phyloP scores from a whole-genome alignment of 1,139 yeast species.

The Protomyces lactucae-debilis region DNA sequence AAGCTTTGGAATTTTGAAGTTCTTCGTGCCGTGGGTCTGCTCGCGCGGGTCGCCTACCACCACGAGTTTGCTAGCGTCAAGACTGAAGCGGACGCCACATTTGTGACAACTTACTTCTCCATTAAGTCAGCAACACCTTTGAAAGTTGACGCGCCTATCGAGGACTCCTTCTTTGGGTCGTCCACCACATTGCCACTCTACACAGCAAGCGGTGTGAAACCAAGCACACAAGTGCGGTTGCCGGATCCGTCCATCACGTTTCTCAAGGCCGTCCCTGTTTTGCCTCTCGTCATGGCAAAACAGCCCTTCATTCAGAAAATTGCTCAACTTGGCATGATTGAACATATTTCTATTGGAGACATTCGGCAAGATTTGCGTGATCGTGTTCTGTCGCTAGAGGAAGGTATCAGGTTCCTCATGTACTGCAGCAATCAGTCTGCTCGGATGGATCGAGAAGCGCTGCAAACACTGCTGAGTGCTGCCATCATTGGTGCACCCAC shows the following conservation, averaged over 20 bases:
- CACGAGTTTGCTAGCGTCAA: slow-evolving; percentile 36
- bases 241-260: slow-evolving; percentile 37
- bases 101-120: slow-evolving; percentile 15
- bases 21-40: slow-evolving; percentile 42
- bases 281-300: slow-evolving; percentile 36
- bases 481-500: slow-evolving; percentile 31
- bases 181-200: slow-evolving; percentile 37
- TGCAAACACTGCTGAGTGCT: slow-evolving; percentile 28
- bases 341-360: slow-evolving; percentile 35
- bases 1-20: slow-evolving; percentile 45
- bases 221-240: slow-evolving; percentile 38
- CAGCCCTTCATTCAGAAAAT: slow-evolving; percentile 38
- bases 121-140: slow-evolving; percentile 23
- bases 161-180: slow-evolving; percentile 24
- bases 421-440: slow-evolving; percentile 30
- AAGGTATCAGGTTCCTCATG: slow-evolving; percentile 31
- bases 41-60: slow-evolving; percentile 42
- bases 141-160: slow-evolving; percentile 13
- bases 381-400: slow-evolving; percentile 34
- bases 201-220: slow-evolving; percentile 39
- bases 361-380: slow-evolving; percentile 36
- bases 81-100: slow-evolving; percentile 8
- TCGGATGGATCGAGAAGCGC: slow-evolving; percentile 24
- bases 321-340: slow-evolving; percentile 34
- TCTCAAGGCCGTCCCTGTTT: slow-evolving; percentile 37